Conservation (phyloP, 257 asterid species). For the Buddleja alternifolia region DNA sequence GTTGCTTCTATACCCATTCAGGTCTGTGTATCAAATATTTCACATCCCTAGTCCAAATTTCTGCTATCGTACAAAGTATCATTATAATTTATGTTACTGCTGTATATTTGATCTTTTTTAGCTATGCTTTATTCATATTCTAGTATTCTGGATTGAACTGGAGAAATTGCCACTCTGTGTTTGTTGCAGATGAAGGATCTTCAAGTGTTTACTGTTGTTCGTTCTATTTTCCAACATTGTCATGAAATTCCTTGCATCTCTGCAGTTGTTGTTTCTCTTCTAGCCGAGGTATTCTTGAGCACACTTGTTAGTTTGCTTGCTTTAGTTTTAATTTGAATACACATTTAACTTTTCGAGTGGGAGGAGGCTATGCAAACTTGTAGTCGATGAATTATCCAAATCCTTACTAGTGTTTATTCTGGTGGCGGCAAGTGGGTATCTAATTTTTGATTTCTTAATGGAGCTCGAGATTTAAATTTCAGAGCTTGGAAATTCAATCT, state of each 20-base stretch:
- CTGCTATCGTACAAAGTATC: neutral
- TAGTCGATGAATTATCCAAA: slow-evolving; percentile 8
- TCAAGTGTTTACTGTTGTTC: slow-evolving; percentile 89
- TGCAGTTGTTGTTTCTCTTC: slow-evolving; percentile 98
- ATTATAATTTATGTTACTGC: neutral
- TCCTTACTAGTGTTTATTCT: neutral
- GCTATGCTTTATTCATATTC: neutral
- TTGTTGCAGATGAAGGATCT: slow-evolving; percentile 93
- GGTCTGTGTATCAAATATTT: slow-evolving; percentile 47
- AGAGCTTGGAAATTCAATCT: too few relatives aligned
- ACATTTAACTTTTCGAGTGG: neutral
- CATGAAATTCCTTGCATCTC: slow-evolving; percentile 99
- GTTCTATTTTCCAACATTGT: slow-evolving; percentile 90
- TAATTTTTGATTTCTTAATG: slow-evolving; percentile 15
- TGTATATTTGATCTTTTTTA: neutral
- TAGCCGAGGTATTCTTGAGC: slow-evolving; percentile 70
- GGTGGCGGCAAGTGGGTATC: slow-evolving; percentile 3
- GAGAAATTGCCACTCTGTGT: slow-evolving; percentile 17
- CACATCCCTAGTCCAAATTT: neutral
- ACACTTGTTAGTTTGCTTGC: neutral
- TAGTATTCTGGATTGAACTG: slow-evolving; percentile 7
- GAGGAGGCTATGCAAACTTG: neutral
- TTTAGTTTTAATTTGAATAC: neutral
- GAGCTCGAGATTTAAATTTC: too few relatives aligned
- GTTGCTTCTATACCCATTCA: slow-evolving; percentile 99